Evolutionary conservation across 768 basidiomycete species (phyloP).

Genomic region (Podaxis pistillaris): DNA sequence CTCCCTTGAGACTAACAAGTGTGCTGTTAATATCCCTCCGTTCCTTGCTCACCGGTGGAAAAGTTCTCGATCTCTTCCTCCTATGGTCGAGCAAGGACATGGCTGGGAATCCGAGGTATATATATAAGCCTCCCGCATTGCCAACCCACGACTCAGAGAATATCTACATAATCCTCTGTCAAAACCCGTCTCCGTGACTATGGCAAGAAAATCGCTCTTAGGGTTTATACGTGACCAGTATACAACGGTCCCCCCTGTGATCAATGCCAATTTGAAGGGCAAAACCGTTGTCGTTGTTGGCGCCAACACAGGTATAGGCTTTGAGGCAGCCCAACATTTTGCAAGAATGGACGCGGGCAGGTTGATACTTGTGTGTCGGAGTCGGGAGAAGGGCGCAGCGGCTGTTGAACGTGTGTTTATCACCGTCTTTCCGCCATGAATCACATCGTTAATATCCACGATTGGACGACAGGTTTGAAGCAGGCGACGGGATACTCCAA

Average conservation of each 20-base stretch:
- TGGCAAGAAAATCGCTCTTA: constrained; percentile 8
- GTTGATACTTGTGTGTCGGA: constrained; percentile 39
- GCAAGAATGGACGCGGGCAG: constrained; percentile 39
- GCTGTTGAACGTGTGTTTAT: constrained; percentile 33
- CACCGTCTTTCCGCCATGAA: not conserved
- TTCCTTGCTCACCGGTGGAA: too few relatives aligned
- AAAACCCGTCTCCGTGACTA: not conserved
- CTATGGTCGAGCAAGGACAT: not conserved
- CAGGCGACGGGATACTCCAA: constrained; percentile 30
- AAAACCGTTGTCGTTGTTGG: constrained; percentile 48
- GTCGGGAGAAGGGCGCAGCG: constrained; percentile 28
- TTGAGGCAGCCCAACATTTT: constrained; percentile 46
- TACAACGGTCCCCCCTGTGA: constrained; percentile 26
- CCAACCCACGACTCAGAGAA: not conserved
- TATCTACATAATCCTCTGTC: not conserved
- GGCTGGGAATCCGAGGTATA: not conserved
- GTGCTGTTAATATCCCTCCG: too few relatives aligned
- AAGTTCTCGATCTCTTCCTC: not conserved
- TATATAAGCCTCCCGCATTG: not conserved
- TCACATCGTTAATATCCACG: not conserved
- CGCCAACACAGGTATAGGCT: constrained; percentile 52
- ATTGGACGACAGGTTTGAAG: constrained; percentile 19
- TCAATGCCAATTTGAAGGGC: constrained; percentile 35
- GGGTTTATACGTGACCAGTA: constrained; percentile 8
- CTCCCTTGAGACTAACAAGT: too few relatives aligned